Conservation (phyloP, 495 filamentous ascomycete genomes). For the Thermothielavioides terrestris region DNA sequence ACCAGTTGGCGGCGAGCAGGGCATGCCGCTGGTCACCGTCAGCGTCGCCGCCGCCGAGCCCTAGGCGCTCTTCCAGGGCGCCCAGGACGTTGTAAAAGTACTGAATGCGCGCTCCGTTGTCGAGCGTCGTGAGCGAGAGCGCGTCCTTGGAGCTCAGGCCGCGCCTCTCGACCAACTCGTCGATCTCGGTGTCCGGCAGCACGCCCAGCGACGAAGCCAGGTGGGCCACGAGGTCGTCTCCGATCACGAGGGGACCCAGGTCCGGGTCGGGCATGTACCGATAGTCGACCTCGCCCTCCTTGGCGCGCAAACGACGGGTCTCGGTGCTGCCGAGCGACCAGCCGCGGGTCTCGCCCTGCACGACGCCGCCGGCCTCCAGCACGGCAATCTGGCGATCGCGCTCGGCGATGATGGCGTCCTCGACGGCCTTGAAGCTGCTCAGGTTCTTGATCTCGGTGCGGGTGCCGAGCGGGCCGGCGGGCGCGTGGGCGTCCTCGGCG, state of each 20-base stretch:
- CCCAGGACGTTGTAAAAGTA: conserved; percentile 73
- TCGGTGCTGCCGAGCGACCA: conserved; percentile 77
- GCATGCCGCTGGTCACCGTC: conserved; percentile 13
- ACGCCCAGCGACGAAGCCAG: conserved; percentile 53
- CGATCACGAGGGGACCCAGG: conserved; percentile 69
- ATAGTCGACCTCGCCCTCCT: conserved; percentile 96
- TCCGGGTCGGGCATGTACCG: conserved; percentile 98
- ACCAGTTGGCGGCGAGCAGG: conserved; percentile 54
- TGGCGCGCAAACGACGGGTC: conserved; percentile 73
- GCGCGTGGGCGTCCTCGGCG: conserved; percentile 31
- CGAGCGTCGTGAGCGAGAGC: conserved; percentile 65
- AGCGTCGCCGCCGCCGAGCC: conserved; percentile 24
- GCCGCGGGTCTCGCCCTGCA: conserved; percentile 85
- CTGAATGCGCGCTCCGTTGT: conserved; percentile 71
- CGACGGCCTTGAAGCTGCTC: conserved; percentile 86
- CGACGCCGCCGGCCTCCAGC: conserved; percentile 64
- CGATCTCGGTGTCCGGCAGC: conserved; percentile 60
- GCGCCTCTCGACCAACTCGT: conserved; percentile 48
- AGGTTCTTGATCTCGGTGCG: conserved; percentile 98
- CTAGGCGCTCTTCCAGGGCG: conserved; percentile 35
- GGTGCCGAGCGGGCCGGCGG: conserved; percentile 55
- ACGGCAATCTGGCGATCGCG: conserved; percentile 77
- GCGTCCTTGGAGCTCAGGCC: conserved; percentile 78
- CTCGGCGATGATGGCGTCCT: conserved; percentile 88
- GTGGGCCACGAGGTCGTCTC: conserved; percentile 54